phyloP scores from a whole-genome alignment of 2,329 filamentous ascomycete genomes.

The Hymenoscyphus fraxineus region DNA sequence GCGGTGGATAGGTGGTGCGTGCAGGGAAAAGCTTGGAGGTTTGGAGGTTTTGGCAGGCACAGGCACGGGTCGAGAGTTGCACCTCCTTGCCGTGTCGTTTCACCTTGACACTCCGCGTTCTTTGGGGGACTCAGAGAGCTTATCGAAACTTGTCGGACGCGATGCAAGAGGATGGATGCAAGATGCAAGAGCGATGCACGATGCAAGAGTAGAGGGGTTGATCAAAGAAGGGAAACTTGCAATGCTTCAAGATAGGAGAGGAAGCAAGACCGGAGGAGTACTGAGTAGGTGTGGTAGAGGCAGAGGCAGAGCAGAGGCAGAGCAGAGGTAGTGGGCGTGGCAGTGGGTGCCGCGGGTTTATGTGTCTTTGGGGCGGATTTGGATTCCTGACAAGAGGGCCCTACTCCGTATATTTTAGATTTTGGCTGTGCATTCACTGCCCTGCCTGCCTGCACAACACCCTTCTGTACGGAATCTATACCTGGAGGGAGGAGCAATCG shows the following conservation, averaged over 20 bases:
- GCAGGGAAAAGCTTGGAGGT: no score
- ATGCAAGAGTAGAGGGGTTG: neutral
- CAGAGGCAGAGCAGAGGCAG: neutral
- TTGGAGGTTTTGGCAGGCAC: neutral
- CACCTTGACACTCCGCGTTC: conserved; percentile 2
- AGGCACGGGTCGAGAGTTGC: neutral
- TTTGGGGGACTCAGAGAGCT: neutral
- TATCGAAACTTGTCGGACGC: neutral
- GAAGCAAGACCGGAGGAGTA: neutral
- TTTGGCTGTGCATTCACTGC: neutral
- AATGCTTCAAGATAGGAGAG: neutral
- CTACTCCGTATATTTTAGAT: neutral
- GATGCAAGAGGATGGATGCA: no score
- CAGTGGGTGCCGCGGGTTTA: neutral
- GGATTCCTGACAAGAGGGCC: neutral
- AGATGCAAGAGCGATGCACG: neutral
- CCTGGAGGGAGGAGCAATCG: conserved; percentile 1
- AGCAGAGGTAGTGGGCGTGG: neutral
- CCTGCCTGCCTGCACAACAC: no score
- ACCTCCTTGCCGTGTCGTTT: neutral
- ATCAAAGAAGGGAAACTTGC: neutral
- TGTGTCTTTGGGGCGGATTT: neutral
- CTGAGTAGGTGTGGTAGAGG: no score
- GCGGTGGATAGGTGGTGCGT: neutral
- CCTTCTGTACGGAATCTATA: neutral